Evolutionary conservation across 108 stramenopile species (phyloP), one percentile per base, ranked within the genome.

Genomic region (Nitzschia sp.): DNA sequence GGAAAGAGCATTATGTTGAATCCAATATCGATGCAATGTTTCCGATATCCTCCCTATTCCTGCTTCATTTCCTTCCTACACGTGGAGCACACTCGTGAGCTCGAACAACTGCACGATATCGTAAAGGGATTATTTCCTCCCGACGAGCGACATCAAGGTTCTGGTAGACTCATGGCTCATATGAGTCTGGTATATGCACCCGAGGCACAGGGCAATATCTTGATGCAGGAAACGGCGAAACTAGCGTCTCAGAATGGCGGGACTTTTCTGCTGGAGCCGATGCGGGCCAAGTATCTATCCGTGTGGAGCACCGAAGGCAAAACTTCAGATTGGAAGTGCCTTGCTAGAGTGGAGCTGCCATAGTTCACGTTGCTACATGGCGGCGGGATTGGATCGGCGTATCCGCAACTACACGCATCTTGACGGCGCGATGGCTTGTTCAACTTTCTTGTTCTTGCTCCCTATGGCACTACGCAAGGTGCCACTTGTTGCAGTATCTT

Each of bases 121-220:
- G 11, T 51, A 19, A 51, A 51, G n/a, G 21, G 21, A 23, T 4
- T 23, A 19, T 51, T 51, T 19, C 49, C 49, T 19, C 49, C 49
- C n/a, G 49, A 51, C n/a, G 49, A 51, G n/a, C 49, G 49, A 9
- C 49, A 51, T 23, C 49, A 51, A 19, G 21, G 17, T 4, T 51
- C 49, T 17, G 49, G 49, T 4, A 51, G 21, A 19, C n/a, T 51
- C 4, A 51, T 51, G 49, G 19, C 49, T 4, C 49, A 51, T 19
- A 51, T 51, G 49, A 51, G 49, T 51, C 49, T 51, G 11, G 49
- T 51, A n/a, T 51, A 51, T 51, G 49, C 49, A 19, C 49, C 49
- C 4, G 49, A 51, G 21, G 8, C 49, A 21, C 4, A 23, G 4
- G 49, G 21, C 4, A 51, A 5, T 8, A 19, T 51, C 18, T 51